A percentile compares a stretch with the other conserved stretches of the same genome.
Conservation (phyloP, 2,329 filamentous ascomycete species). For the Cladosporium sp. region DNA sequence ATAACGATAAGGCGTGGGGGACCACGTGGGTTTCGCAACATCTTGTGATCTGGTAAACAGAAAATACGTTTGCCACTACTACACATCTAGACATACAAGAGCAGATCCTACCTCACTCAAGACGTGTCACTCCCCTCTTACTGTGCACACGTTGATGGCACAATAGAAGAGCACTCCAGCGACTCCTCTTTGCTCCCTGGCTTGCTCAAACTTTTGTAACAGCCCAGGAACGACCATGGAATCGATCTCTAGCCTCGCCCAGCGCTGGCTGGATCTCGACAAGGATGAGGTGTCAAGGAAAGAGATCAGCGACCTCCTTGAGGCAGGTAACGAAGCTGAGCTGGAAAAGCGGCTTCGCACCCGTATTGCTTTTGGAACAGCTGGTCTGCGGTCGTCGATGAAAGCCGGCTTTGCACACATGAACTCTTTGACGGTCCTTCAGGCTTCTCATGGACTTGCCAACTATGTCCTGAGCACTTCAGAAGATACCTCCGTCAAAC, state of each 20-base stretch:
- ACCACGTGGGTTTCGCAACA: not conserved
- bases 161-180: not conserved
- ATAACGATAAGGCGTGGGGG: not conserved
- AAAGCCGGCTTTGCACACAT: constrained; percentile 60
- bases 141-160: not conserved
- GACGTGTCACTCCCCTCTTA: not conserved
- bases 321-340: constrained; percentile 45
- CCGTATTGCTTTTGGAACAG: constrained; percentile 63
- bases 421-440: constrained; percentile 40
- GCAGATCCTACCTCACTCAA: not conserved
- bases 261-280: constrained; percentile 61
- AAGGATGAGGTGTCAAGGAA: constrained; percentile 53
- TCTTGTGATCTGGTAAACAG: not conserved
- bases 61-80: not conserved
- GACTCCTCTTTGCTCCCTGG: not conserved
- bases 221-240: constrained; percentile 9
- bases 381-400: constrained; percentile 64
- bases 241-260: constrained; percentile 40
- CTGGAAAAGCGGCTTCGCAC: constrained; percentile 55
- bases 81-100: not conserved
- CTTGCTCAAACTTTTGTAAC: not conserved
- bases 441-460: constrained; percentile 65
- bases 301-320: constrained; percentile 56
- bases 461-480: constrained; percentile 53
- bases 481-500: constrained; percentile 35